Conservation (phyloP, 768 basidiomycete genomes). For the Cystobasidium tubakii region DNA sequence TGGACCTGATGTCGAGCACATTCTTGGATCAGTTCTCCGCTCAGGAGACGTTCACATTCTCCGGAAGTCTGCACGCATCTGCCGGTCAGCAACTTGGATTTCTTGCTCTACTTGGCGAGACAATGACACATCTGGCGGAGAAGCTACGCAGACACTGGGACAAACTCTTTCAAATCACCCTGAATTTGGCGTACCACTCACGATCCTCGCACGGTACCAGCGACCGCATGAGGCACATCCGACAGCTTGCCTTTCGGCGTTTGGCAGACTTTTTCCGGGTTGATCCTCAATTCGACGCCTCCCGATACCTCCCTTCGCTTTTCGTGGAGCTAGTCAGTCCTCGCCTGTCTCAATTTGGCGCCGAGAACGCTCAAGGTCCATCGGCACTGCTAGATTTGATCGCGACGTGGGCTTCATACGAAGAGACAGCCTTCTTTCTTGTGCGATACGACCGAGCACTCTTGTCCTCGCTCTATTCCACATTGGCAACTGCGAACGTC, state of each 20-base stretch:
- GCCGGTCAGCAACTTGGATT: constrained; percentile 62
- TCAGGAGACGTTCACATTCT: constrained; percentile 40
- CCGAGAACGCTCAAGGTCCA: constrained; percentile 85
- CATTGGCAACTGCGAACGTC: constrained; percentile 73
- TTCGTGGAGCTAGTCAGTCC: constrained; percentile 74
- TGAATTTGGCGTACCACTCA: constrained; percentile 63
- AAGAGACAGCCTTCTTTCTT: constrained; percentile 60
- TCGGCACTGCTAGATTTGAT: constrained; percentile 83
- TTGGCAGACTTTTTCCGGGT: constrained; percentile 79
- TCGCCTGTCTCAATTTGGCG: constrained; percentile 65
- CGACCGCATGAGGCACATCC: constrained; percentile 56
- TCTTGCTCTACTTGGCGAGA: constrained; percentile 74
- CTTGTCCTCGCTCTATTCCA: constrained; percentile 72
- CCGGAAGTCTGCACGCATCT: constrained; percentile 35
- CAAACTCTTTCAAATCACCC: constrained; percentile 62
- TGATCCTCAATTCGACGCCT: constrained; percentile 67
- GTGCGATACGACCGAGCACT: constrained; percentile 64
- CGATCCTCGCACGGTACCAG: constrained; percentile 57
- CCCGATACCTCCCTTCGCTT: constrained; percentile 61
- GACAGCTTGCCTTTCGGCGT: constrained; percentile 78
- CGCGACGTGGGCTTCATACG: constrained; percentile 64
- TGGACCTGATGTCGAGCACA: constrained; percentile 75
- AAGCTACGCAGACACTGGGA: constrained; percentile 68
- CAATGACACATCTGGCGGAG: constrained; percentile 73
- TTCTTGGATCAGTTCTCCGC: constrained; percentile 49